These are phyloP conservation scores for Warburgia ugandensis DNA, from an alignment of 164 flowering plant genomes.

Conservation along the genomic window DNA sequence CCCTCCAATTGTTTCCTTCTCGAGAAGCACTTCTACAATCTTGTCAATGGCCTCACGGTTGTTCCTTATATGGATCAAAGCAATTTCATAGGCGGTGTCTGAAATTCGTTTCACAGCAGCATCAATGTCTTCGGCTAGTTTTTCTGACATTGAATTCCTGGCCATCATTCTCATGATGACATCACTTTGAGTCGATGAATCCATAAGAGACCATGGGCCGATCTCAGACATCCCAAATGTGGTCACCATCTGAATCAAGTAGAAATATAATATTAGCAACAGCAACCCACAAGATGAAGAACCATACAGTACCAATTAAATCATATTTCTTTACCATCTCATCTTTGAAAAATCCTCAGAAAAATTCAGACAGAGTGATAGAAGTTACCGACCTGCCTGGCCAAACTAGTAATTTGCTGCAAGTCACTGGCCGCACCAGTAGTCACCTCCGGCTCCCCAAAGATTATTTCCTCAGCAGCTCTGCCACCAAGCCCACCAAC, in stretches of 20 bases:
- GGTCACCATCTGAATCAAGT: slow-evolving; percentile 56
- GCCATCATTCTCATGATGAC: slow-evolving; percentile 93
- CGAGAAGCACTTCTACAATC: slow-evolving; percentile 79
- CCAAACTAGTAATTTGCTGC: slow-evolving; percentile 78
- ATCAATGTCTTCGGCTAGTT: slow-evolving; percentile 82
- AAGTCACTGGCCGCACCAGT: slow-evolving; percentile 86
- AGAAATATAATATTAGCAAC: neutral
- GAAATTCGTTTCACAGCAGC: slow-evolving; percentile 57
- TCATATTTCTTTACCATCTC: too few relatives aligned
- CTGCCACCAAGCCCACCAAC: slow-evolving; percentile 91
- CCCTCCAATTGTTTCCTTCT: slow-evolving; percentile 76
- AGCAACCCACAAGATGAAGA: neutral
- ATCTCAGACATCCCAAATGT: slow-evolving; percentile 90
- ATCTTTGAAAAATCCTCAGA: too few relatives aligned
- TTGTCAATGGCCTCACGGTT: slow-evolving; percentile 83
- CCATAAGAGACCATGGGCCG: slow-evolving; percentile 93
- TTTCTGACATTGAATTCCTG: slow-evolving; percentile 84
- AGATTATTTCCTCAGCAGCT: slow-evolving; percentile 85
- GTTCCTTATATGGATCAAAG: slow-evolving; percentile 56
- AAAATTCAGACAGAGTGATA: too few relatives aligned
- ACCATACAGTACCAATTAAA: too few relatives aligned
- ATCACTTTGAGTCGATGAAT: slow-evolving; percentile 68
- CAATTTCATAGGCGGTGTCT: slow-evolving; percentile 70
- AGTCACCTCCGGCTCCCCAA: slow-evolving; percentile 85
- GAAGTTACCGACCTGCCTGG: slow-evolving; percentile 56